These are phyloP conservation scores for Tolypocladium ophioglossoides DNA, from an alignment of 2,329 filamentous ascomycete species.

Conservation along the genomic window DNA sequence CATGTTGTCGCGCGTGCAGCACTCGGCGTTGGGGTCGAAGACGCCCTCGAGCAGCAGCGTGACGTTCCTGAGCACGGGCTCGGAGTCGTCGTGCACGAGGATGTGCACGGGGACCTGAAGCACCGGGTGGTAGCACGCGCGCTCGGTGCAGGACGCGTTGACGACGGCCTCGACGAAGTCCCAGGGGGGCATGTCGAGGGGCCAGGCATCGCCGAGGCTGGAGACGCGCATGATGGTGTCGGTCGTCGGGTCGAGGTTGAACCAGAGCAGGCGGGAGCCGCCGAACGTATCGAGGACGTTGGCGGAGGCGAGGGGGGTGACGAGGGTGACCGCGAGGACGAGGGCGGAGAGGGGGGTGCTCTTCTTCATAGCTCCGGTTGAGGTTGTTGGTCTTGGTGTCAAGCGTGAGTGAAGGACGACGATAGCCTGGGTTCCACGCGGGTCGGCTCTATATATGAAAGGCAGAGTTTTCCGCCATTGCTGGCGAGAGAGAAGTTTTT, in stretches of 20 bases:
- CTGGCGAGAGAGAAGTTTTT: no score
- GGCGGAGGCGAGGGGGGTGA: neutral
- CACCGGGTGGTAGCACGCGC: conserved; percentile 15
- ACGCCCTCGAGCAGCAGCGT: neutral
- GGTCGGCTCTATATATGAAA: no score
- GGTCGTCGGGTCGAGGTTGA: neutral
- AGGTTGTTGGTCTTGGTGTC: no score
- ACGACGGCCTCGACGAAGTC: conserved; percentile 31
- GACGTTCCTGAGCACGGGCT: neutral
- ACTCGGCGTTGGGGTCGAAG: neutral
- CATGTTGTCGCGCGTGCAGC: neutral
- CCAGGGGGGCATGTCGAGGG: conserved; percentile 27
- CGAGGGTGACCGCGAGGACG: neutral
- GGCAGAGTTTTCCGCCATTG: no score
- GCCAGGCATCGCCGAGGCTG: neutral
- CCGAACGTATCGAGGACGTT: neutral
- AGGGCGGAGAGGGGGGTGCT: neutral
- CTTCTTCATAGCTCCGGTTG: neutral
- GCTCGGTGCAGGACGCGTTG: conserved; percentile 20
- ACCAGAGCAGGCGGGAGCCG: neutral
- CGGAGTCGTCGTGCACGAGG: neutral
- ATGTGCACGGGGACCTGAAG: neutral
- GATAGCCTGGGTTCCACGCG: no score
- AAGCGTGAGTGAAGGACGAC: no score
- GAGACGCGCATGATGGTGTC: neutral